Evolutionary conservation across 176 grass and related monocot genomes (phyloP), one percentile per base, ranked within the genome.

Genomic region (Luzula sylvatica): DNA sequence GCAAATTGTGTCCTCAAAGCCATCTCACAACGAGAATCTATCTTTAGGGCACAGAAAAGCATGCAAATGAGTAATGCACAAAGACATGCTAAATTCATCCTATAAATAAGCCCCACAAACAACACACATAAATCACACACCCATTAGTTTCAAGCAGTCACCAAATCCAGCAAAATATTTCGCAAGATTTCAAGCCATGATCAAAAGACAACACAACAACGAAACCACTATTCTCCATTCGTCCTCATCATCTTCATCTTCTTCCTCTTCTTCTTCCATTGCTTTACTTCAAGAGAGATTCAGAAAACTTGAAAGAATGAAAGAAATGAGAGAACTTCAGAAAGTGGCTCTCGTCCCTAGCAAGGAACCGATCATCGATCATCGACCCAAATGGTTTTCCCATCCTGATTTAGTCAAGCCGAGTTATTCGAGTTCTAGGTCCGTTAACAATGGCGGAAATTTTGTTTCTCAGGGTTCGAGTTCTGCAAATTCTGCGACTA

Each of bases 231-330:
- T 30, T 44, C 65, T 61, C 22, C 18, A 22, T 20, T 66, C 23
- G 15, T 41, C 52, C 1, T 75, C 71, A 20, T 68, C 81, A 26
- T 62, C 81, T 50, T 77, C 49, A 56, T 68, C 68, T 74, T 76
- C 72, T 35, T 68, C 68, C 70, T 76, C 72, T 35, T 81, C 79
- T 2, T 92, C 86, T 4, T 95, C 90, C 65, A 96, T 96, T 70
- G 84, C 80, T 27, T 80, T 96, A n/a, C 77, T 96, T 3, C 90
- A 89, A 48, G 90, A 96, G 84, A 76, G 90, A 57, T 96, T 96
- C 59, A 86, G 90, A 43, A 76, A 96, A 66, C 55, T 96, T 24
- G 73, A 96, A 73, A 96, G 69, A 74, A 86, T 79, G 85, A 68
- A 83, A 38, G 81, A 96, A 66, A 83, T 82, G 7, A 82, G 65